These are phyloP conservation scores for Neurospora sp. DNA, from an alignment of 495 filamentous ascomycete species.

Conservation along the genomic window DNA sequence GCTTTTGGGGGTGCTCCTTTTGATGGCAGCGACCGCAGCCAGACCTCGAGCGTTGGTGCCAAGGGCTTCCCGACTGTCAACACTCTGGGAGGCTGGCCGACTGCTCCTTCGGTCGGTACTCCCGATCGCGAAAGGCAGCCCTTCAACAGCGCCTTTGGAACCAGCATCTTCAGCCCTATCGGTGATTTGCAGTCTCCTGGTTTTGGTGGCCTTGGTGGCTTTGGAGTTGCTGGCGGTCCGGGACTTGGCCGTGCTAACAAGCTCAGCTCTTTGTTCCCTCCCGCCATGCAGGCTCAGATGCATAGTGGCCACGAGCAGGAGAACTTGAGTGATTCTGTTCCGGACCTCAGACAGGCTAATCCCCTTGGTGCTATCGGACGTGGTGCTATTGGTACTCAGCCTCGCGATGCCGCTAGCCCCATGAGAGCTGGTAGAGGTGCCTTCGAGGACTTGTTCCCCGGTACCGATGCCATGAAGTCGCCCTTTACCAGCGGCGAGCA, in stretches of 20 bases:
- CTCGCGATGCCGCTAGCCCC: slow-evolving; percentile 53
- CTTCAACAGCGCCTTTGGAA: slow-evolving; percentile 53
- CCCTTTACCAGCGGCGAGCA: slow-evolving; percentile 25
- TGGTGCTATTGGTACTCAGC: slow-evolving; percentile 35
- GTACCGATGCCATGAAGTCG: slow-evolving; percentile 24
- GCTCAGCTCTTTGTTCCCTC: slow-evolving; percentile 76
- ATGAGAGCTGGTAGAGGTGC: slow-evolving; percentile 45
- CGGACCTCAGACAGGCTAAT: slow-evolving; percentile 39
- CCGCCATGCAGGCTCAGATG: slow-evolving; percentile 83
- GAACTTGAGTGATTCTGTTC: slow-evolving; percentile 37
- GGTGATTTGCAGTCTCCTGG: slow-evolving; percentile 70
- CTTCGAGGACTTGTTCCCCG: slow-evolving; percentile 45
- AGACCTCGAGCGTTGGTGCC: slow-evolving; percentile 74
- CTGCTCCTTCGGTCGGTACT: slow-evolving; percentile 54
- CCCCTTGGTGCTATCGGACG: slow-evolving; percentile 46
- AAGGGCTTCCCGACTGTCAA: slow-evolving; percentile 61
- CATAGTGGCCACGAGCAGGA: slow-evolving; percentile 49
- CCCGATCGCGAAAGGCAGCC: slow-evolving; percentile 67
- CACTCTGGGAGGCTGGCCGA: slow-evolving; percentile 58
- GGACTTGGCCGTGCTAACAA: slow-evolving; percentile 65
- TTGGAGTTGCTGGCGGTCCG: slow-evolving; percentile 32
- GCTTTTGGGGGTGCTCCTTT: slow-evolving; percentile 41
- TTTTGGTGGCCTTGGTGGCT: slow-evolving; percentile 46
- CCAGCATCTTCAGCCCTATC: slow-evolving; percentile 58
- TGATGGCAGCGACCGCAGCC: slow-evolving; percentile 73